These are phyloP conservation scores for Breynia disticha DNA, from an alignment of 441 rosid species.

Conservation along the genomic window DNA sequence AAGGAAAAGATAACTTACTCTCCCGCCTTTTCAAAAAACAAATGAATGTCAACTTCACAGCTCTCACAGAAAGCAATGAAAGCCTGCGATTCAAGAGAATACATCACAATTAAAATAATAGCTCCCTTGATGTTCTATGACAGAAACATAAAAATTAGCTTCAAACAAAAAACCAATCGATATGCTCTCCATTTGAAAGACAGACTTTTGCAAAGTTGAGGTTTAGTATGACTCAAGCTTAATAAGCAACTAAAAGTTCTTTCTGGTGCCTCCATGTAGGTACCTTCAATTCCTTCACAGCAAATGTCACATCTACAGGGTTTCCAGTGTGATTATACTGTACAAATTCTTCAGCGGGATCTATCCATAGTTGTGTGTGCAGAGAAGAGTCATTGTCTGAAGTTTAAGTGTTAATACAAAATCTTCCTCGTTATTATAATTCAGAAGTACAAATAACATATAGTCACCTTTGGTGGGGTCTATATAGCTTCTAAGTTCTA, in stretches of 20 bases:
- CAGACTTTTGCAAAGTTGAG: conserved; percentile 5
- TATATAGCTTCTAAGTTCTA: conserved; percentile 78
- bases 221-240: conserved; percentile 1
- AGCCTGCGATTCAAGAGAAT: conserved; percentile 39
- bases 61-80: conserved; percentile 79
- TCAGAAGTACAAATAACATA: conserved; percentile 4
- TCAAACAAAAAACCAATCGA: background rate
- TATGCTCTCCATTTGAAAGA: conserved; percentile 1
- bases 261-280: conserved; percentile 11
- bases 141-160: background rate
- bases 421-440: conserved; percentile 8
- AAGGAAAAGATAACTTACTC: conserved; percentile 43
- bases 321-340: conserved; percentile 69
- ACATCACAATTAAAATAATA: background rate
- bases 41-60: conserved; percentile 72
- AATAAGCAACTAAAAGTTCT: conserved; percentile 9
- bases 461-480: conserved; percentile 73
- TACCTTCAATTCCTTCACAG: conserved; percentile 80
- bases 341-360: conserved; percentile 85
- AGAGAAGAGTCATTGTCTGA: conserved; percentile 71
- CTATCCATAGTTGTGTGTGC: conserved; percentile 90
- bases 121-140: too few species aligned
- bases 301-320: conserved; percentile 81
- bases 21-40: conserved; percentile 76
- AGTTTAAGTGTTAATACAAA: conserved; percentile 15